phyloP scores from a whole-genome alignment of 352 stramenopile genomes.

The Phytophthora pisi region DNA sequence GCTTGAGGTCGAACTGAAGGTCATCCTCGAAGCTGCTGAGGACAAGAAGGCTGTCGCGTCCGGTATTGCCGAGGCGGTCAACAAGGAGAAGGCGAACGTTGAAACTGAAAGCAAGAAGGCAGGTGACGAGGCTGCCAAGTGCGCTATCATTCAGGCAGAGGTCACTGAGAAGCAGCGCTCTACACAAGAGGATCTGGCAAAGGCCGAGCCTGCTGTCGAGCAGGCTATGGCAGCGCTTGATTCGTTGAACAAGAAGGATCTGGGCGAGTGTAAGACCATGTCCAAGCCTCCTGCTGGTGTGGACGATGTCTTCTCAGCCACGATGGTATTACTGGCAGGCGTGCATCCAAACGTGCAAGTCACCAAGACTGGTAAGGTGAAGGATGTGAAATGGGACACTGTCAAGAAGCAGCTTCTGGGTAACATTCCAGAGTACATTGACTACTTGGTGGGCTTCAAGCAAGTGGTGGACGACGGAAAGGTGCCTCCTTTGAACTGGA shows the following conservation, averaged over 20 bases:
- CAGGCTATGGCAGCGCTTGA: conserved; percentile 96
- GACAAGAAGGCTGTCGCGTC: conserved; percentile 95
- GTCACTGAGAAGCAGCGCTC: conserved; percentile 93
- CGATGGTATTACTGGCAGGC: conserved; percentile 94
- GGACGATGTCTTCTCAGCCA: conserved; percentile 94
- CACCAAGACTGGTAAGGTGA: conserved; percentile 95
- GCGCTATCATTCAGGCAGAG: conserved; percentile 94
- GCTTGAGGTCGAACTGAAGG: conserved; percentile 95
- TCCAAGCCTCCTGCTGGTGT: conserved; percentile 93
- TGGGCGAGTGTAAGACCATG: conserved; percentile 97
- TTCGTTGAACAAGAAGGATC: conserved; percentile 96
- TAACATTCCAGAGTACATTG: conserved; percentile 97
- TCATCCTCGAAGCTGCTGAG: conserved; percentile 95
- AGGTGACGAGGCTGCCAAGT: conserved; percentile 92
- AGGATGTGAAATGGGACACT: conserved; percentile 95
- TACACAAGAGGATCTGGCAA: conserved; percentile 91
- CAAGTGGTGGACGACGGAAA: conserved; percentile 94
- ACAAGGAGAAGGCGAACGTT: conserved; percentile 96
- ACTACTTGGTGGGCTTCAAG: conserved; percentile 94
- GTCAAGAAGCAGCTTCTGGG: conserved; percentile 95
- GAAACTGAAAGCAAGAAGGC: conserved; percentile 95
- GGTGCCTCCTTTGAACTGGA: conserved; percentile 93
- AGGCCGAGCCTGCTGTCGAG: conserved; percentile 94
- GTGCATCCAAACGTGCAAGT: conserved; percentile 94
- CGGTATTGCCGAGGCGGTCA: conserved; percentile 94